These are phyloP conservation scores for Triticum monococcum DNA, from an alignment of 176 grass and related monocot species.

Conservation along the genomic window DNA sequence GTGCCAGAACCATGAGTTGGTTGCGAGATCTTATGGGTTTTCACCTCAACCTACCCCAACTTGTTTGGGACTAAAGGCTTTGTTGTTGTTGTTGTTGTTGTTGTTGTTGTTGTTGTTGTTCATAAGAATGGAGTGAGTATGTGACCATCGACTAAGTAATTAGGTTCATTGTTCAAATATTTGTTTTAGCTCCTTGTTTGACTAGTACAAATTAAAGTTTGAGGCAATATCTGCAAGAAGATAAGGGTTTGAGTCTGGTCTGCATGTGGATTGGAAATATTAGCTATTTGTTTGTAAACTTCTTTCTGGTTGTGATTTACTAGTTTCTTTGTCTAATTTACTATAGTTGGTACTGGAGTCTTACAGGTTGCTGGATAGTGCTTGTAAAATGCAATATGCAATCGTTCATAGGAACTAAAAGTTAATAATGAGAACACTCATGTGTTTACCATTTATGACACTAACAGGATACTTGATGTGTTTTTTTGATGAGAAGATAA, in stretches of 20 bases:
- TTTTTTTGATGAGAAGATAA: slow-evolving; percentile 79
- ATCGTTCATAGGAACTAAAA: neutral
- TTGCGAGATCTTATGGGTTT: too few relatives aligned
- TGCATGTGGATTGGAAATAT: neutral
- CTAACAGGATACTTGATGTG: slow-evolving; percentile 95
- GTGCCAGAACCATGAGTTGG: too few relatives aligned
- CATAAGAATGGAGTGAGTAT: too few relatives aligned
- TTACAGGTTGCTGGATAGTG: neutral
- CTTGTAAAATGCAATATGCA: neutral
- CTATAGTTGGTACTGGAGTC: neutral
- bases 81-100: too few relatives aligned
- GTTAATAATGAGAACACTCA: neutral
- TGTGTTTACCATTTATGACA: slow-evolving; percentile 12
- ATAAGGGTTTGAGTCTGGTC: neutral
- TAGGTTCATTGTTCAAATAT: slow-evolving; percentile 3
- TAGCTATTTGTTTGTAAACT: neutral
- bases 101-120: too few relatives aligned
- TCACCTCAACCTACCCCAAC: too few relatives aligned
- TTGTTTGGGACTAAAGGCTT: too few relatives aligned
- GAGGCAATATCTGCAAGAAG: neutral
- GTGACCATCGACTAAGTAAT: neutral
- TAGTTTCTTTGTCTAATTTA: neutral
- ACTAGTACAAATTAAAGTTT: neutral
- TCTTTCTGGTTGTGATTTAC: neutral
- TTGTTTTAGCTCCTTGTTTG: slow-evolving; percentile 5